Evolutionary conservation across 805 yeast species (phyloP), one percentile per base, ranked within the genome.

Genomic region (Zygotorulaspora sp.): DNA sequence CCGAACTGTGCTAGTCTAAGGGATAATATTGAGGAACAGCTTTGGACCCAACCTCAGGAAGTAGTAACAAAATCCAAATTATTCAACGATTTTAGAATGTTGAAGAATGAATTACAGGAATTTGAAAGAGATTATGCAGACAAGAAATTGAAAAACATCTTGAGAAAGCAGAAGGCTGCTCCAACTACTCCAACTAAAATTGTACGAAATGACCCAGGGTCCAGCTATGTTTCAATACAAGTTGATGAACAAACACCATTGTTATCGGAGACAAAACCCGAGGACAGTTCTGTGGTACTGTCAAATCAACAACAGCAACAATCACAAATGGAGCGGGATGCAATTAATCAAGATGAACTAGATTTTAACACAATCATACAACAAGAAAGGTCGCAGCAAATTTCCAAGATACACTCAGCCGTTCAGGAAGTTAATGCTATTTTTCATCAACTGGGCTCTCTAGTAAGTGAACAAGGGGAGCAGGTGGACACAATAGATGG

Each of bases 401-500:
- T 89, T 21, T 67, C 70, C 20, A 78, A 76, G 44, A 80, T 88
- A 6, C 79, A 82, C 29, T 76, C 77, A 28, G 95, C 95, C 0
- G 86, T 88, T 8, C 74, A 71, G 36, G 96, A 89, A 48, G 85
- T 89, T 28, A 88, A 89, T 58, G 72, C 87, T 7, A 88, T 89
- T 3, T 88, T 87, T 58, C 78, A 78, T 48, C 95, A 88, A 52
- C 61, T 89, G 40, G 87, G 88, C 11, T 72, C 77, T 25, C 65
- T 89, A 50, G 92, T 89, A 2, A 68, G 72, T 36, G 89, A 86
- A 58, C 97, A 89, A 57, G 96, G 95, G 5, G 79, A 75, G 20
- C 88, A 84, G 48, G 71, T 89, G 12, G 95, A 87, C 53, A 77
- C 88, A 0, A 77, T 89, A 12, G 96, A 87, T 55, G 86, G 81